These are phyloP conservation scores for Pseudogymnoascus destructans DNA, from an alignment of 2,329 filamentous ascomycete species.

Conservation along the genomic window DNA sequence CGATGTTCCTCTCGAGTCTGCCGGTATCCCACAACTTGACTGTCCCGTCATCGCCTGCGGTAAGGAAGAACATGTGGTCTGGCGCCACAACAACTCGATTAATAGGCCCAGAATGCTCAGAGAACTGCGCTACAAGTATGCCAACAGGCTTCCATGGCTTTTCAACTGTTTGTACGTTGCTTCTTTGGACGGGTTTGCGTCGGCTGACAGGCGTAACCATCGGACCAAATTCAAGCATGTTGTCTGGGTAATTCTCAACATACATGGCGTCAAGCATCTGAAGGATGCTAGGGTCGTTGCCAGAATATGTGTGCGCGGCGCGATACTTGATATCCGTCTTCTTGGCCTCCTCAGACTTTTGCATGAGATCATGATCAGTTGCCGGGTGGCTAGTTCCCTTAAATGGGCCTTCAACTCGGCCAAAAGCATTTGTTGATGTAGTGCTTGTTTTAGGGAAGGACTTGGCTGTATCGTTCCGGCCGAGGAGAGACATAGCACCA, in stretches of 20 bases:
- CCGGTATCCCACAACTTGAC: conserved; percentile 91
- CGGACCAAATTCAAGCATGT: conserved; percentile 62
- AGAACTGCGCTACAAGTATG: conserved; percentile 72
- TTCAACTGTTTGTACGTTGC: conserved; percentile 26
- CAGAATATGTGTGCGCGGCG: conserved; percentile 70
- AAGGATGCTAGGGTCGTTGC: conserved; percentile 57
- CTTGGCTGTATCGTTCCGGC: conserved; percentile 43
- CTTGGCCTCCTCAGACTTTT: conserved; percentile 26
- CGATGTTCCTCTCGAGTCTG: conserved; percentile 80
- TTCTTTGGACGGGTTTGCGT: conserved; percentile 33
- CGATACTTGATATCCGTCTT: conserved; percentile 36
- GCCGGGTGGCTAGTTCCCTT: conserved; percentile 22
- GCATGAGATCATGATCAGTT: conserved; percentile 28
- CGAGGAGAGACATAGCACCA: conserved; percentile 49
- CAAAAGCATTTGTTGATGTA: conserved; percentile 46
- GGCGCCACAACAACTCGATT: conserved; percentile 73
- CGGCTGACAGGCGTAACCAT: conserved; percentile 57
- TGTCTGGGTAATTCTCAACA: conserved; percentile 53
- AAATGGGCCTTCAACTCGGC: conserved; percentile 44
- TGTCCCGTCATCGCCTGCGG: conserved; percentile 78
- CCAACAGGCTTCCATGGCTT: conserved; percentile 75
- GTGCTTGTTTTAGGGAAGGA: conserved; percentile 51
- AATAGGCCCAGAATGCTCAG: conserved; percentile 72
- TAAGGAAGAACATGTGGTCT: conserved; percentile 90
- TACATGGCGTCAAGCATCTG: conserved; percentile 77